Conservation (phyloP, 2,329 filamentous ascomycete species). For the Claviceps sp. region DNA sequence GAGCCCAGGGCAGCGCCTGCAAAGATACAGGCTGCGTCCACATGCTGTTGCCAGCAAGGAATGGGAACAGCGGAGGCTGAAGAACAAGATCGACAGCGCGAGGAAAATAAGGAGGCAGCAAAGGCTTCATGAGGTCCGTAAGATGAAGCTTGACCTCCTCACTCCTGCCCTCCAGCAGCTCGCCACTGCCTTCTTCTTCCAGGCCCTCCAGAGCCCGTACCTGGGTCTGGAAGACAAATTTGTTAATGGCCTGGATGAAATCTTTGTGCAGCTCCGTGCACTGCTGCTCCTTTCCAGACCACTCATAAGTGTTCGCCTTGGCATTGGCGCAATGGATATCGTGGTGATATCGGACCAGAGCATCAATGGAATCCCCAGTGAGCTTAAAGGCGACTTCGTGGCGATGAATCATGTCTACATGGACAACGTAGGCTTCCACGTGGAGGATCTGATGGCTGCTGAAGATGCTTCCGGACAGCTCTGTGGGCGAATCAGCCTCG, state of each 20-base stretch:
- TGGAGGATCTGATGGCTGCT: slow-evolving; percentile 80
- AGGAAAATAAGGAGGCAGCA: slow-evolving; percentile 66
- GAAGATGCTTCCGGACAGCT: slow-evolving; percentile 76
- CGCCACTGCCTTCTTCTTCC: slow-evolving; percentile 90
- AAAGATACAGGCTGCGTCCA: slow-evolving; percentile 69
- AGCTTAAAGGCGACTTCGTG: slow-evolving; percentile 98
- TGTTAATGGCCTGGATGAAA: slow-evolving; percentile 93
- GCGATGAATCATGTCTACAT: slow-evolving; percentile 96
- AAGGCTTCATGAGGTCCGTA: slow-evolving; percentile 71
- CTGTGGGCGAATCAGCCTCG: slow-evolving; percentile 69
- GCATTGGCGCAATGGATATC: slow-evolving; percentile 86
- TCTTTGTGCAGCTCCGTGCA: slow-evolving; percentile 96
- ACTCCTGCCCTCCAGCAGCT: slow-evolving; percentile 80
- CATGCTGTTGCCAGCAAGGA: slow-evolving; percentile 58
- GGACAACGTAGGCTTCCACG: slow-evolving; percentile 93
- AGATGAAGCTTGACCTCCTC: slow-evolving; percentile 87
- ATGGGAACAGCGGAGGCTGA: slow-evolving; percentile 73
- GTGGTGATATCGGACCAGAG: slow-evolving; percentile 90
- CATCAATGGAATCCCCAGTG: slow-evolving; percentile 84
- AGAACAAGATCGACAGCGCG: slow-evolving; percentile 82
- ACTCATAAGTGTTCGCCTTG: slow-evolving; percentile 79
- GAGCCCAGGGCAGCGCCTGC: slow-evolving; percentile 63
- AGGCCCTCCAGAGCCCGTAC: slow-evolving; percentile 84
- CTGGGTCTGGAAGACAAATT: slow-evolving; percentile 85
- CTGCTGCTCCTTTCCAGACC: slow-evolving; percentile 92